Evolutionary conservation across 1,139 yeast genomes (phyloP).

Genomic region (Geotrichum siamense): DNA sequence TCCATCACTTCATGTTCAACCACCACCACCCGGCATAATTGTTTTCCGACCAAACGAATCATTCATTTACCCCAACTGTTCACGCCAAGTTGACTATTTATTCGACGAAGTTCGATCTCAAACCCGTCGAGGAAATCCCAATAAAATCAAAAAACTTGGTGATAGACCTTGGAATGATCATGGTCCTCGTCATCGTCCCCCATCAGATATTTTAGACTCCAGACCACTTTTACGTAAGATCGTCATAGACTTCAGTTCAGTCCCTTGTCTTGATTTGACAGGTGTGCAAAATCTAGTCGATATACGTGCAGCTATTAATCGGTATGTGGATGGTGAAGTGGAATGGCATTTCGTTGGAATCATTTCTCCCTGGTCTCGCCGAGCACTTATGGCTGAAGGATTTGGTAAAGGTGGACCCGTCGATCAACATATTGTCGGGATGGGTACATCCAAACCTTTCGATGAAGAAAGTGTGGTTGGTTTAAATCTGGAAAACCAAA

Average conservation of each 20-base stretch:
- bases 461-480: constrained; percentile 3
- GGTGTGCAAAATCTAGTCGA: constrained; percentile 75
- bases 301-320: constrained; percentile 61
- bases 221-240: constrained; percentile 65
- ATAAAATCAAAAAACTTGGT: constrained; percentile 42
- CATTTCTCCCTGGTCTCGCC: constrained; percentile 76
- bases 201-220: constrained; percentile 35
- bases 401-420: constrained; percentile 51
- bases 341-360: constrained; percentile 88
- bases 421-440: not conserved
- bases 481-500: not conserved
- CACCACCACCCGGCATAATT: constrained; percentile 88
- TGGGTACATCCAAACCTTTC: constrained; percentile 1
- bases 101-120: constrained; percentile 56
- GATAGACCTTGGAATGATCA: constrained; percentile 92
- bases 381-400: constrained; percentile 68
- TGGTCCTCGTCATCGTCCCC: constrained; percentile 44
- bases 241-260: constrained; percentile 75
- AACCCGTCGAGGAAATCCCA: constrained; percentile 46
- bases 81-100: constrained; percentile 63
- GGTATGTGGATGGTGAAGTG: constrained; percentile 74
- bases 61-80: constrained; percentile 73
- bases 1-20: constrained; percentile 48
- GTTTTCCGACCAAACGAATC: constrained; percentile 80
- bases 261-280: constrained; percentile 69